phyloP scores from a whole-genome alignment of 805 yeast genomes.

The Kodamaea kakaduensis region DNA sequence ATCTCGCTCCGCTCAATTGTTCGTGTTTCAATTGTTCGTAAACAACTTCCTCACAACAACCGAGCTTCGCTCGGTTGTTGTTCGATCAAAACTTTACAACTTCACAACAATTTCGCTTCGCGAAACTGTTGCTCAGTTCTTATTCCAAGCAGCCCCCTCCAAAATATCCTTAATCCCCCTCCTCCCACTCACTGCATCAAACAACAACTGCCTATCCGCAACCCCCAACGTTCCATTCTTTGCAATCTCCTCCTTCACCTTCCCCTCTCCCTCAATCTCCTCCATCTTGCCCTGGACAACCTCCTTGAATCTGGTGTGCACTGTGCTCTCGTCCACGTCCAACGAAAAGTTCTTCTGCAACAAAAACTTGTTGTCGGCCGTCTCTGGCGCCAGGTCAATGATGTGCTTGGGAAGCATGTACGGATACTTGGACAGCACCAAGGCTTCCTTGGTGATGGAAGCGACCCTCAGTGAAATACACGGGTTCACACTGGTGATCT shows the following conservation, averaged over 20 bases:
- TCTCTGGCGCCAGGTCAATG: conserved; percentile 17
- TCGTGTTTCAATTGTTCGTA: no score
- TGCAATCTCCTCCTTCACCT: conserved; percentile 20
- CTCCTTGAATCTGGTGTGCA: conserved; percentile 24
- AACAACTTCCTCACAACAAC: no score
- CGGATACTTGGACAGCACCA: conserved; percentile 39
- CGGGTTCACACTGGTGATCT: conserved; percentile 27
- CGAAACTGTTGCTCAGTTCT: no score
- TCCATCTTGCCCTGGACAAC: conserved; percentile 32
- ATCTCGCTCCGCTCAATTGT: no score
- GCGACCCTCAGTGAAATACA: conserved; percentile 33
- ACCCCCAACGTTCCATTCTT: conserved; percentile 27
- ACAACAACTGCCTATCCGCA: conserved; percentile 26
- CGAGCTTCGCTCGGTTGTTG: no score
- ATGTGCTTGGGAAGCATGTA: conserved; percentile 34
- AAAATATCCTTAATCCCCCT: conserved; percentile 24
- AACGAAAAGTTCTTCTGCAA: conserved; percentile 27
- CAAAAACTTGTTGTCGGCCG: conserved; percentile 26
- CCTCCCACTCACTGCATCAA: conserved; percentile 29
- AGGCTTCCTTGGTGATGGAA: conserved; percentile 36
- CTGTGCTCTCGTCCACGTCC: conserved; percentile 19
- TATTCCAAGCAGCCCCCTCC: conserved; percentile 26
- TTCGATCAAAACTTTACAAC: no score
- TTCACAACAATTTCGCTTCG: no score
- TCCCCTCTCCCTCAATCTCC: conserved; percentile 11